These are phyloP conservation scores for Cytospora paraplurivora DNA, from an alignment of 2,329 filamentous ascomycete genomes.

Conservation along the genomic window DNA sequence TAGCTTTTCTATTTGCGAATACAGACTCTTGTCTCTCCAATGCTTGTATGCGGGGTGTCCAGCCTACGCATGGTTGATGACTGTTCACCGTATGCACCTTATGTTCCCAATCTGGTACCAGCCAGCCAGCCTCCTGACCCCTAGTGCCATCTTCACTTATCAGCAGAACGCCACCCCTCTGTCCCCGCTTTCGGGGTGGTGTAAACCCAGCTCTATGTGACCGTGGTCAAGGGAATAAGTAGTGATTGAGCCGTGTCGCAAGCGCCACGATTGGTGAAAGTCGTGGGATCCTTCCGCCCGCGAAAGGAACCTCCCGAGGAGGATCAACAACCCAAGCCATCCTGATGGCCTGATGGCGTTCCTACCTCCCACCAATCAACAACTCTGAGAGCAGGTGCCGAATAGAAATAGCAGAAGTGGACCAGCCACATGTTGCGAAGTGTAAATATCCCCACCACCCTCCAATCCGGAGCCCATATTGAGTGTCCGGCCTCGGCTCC, in stretches of 20 bases:
- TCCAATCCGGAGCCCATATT: background rate
- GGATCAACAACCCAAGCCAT: conserved; percentile 9
- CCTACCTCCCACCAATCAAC: background rate
- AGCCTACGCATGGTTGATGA: background rate
- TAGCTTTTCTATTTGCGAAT: background rate
- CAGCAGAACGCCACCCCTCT: conserved; percentile 8
- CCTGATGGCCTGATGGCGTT: conserved; percentile 8
- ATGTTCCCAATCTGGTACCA: background rate
- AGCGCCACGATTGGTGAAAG: conserved; percentile 2
- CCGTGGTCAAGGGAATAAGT: background rate
- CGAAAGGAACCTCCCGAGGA: conserved; percentile 3
- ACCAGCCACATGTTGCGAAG: conserved; percentile 5
- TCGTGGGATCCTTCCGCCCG: background rate
- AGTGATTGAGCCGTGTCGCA: background rate
- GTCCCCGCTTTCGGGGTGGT: conserved; percentile 5
- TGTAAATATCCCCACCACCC: background rate
- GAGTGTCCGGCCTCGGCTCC: conserved; percentile 15
- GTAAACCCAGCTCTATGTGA: conserved; percentile 12
- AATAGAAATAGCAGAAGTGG: background rate
- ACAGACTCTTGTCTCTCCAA: background rate
- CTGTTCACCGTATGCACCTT: background rate
- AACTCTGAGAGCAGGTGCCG: conserved; percentile 17
- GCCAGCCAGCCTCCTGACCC: conserved; percentile 1
- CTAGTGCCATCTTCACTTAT: background rate
- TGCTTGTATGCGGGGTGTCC: background rate